Conservation (phyloP, 2,329 filamentous ascomycete species). For the Chaetomium sp. region DNA sequence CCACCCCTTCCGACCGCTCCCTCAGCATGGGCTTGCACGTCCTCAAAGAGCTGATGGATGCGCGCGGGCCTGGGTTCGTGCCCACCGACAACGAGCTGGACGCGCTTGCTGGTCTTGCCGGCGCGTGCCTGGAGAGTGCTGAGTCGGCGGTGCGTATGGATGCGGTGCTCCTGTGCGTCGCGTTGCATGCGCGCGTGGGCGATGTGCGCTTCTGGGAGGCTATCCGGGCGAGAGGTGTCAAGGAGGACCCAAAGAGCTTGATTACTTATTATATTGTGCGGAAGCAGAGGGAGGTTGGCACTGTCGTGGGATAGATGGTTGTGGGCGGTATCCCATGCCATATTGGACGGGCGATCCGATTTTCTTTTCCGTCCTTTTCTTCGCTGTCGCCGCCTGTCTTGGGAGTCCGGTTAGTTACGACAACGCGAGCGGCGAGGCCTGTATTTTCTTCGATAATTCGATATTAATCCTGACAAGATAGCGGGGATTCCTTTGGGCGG, state of each 20-base stretch:
- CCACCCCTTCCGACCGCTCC: constrained; percentile 24
- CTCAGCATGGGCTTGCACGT: constrained; percentile 59
- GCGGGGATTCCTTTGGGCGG: no score
- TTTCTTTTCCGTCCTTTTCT: no score
- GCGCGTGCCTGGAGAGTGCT: constrained; percentile 52
- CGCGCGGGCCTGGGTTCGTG: constrained; percentile 38
- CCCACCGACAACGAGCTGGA: constrained; percentile 47
- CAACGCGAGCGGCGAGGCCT: no score
- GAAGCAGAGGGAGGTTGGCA: constrained; percentile 48
- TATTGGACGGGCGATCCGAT: no score
- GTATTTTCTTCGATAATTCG: no score
- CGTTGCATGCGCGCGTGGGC: constrained; percentile 57
- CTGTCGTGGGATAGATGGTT: not conserved
- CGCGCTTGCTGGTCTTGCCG: constrained; percentile 44
- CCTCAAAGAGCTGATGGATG: constrained; percentile 53
- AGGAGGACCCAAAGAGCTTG: constrained; percentile 67
- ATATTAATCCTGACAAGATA: no score
- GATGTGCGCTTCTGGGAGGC: constrained; percentile 61
- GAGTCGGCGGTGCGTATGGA: constrained; percentile 64
- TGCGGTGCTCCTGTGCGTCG: constrained; percentile 72
- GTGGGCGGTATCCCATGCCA: not conserved
- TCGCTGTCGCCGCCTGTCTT: no score
- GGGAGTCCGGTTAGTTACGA: no score
- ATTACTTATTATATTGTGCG: constrained; percentile 78
- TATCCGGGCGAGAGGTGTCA: constrained; percentile 46